These are phyloP conservation scores for Jasminum sambac DNA, from an alignment of 257 asterid genomes.

Conservation along the genomic window DNA sequence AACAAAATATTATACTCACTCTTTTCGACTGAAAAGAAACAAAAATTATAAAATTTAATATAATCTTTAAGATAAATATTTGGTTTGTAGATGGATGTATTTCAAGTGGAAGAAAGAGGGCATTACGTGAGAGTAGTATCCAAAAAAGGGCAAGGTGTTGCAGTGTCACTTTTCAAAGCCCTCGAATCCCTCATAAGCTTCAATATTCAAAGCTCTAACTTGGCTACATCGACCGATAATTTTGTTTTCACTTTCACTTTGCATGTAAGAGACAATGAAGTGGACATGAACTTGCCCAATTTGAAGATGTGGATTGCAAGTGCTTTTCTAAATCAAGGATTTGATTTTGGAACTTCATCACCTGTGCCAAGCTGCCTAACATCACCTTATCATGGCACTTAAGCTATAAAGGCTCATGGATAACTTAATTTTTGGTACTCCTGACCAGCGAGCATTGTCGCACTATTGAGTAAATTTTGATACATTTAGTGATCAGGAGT, in stretches of 20 bases:
- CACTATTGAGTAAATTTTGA: too few relatives aligned
- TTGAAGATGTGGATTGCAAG: conserved; percentile 68
- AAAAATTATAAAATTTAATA: background rate
- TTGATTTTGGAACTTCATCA: conserved; percentile 45
- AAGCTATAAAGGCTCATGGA: background rate
- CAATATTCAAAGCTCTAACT: conserved; percentile 49
- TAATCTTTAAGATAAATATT: background rate
- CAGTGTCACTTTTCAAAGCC: conserved; percentile 47
- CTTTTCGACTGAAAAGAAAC: background rate
- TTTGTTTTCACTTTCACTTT: conserved; percentile 65
- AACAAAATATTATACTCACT: background rate
- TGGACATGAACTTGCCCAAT: conserved; percentile 45
- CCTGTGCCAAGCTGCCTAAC: conserved; percentile 8
- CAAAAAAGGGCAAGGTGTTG: conserved; percentile 58
- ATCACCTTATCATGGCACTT: background rate
- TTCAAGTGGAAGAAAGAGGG: conserved; percentile 55
- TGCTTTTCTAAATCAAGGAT: conserved; percentile 64
- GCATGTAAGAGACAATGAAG: conserved; percentile 48
- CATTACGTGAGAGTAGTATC: conserved; percentile 51
- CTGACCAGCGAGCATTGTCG: too few relatives aligned
- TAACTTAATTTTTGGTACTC: too few relatives aligned
- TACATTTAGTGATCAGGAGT: too few relatives aligned
- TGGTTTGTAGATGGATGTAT: conserved; percentile 60
- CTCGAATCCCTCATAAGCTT: conserved; percentile 58
- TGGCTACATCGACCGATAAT: conserved; percentile 44